phyloP scores from a whole-genome alignment of 129 eudicot genomes.

The Artemisia tridentata region DNA sequence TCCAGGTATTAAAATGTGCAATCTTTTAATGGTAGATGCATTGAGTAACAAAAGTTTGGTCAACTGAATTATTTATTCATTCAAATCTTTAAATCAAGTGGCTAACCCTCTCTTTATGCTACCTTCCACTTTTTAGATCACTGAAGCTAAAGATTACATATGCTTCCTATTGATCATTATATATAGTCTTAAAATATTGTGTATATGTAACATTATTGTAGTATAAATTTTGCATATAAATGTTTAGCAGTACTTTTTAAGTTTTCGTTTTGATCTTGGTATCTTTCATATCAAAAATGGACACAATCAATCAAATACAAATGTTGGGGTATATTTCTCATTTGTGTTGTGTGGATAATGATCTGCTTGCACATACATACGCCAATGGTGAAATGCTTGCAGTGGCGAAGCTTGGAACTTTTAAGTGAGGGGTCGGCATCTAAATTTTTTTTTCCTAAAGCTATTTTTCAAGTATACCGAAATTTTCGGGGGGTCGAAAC shows the following conservation, averaged over 20 bases:
- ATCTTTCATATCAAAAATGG: background rate
- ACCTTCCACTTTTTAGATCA: conserved; percentile 23
- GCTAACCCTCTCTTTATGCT: conserved; percentile 15
- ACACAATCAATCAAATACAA: background rate
- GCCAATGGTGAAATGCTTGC: no score
- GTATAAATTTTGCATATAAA: background rate
- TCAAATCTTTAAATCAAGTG: conserved; percentile 18
- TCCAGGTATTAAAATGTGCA: conserved; percentile 25
- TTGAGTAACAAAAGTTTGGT: conserved; percentile 26
- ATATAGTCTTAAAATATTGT: conserved; percentile 3
- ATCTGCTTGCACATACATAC: no score
- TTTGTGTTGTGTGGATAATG: no score
- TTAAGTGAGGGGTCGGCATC: no score
- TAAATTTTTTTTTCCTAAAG: no score
- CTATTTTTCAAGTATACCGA: no score
- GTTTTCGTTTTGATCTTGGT: conserved; percentile 6
- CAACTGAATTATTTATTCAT: conserved; percentile 30
- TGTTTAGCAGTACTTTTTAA: background rate
- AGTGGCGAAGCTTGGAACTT: no score
- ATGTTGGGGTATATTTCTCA: background rate
- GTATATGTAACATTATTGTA: conserved; percentile 19
- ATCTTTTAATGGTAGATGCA: conserved; percentile 20
- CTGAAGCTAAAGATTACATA: conserved; percentile 1
- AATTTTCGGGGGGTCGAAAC: no score
- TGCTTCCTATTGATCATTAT: background rate